These are phyloP conservation scores for Ogataea minuta DNA, from an alignment of 805 yeast genomes.

Conservation along the genomic window DNA sequence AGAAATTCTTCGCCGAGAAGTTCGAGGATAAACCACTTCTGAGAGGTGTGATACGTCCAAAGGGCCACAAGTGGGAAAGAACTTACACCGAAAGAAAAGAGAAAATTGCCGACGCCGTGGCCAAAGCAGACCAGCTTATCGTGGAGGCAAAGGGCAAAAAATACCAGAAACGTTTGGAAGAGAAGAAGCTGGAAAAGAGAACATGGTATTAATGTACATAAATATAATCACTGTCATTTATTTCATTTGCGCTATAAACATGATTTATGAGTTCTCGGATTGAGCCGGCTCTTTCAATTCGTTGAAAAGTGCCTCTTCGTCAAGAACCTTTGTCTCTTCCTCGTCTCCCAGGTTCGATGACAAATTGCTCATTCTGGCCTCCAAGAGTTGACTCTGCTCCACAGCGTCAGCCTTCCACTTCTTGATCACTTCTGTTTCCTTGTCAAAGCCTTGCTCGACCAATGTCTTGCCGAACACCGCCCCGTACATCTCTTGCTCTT, in stretches of 20 bases:
- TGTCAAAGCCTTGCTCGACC: slow-evolving; percentile 63
- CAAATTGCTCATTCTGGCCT: slow-evolving; percentile 41
- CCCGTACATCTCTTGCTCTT: slow-evolving; percentile 86
- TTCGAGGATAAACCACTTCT: slow-evolving; percentile 65
- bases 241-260: slow-evolving; percentile 12
- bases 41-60: slow-evolving; percentile 75
- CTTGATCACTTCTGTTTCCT: slow-evolving; percentile 69
- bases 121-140: slow-evolving; percentile 63
- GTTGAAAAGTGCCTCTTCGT: slow-evolving; percentile 25
- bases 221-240: not conserved
- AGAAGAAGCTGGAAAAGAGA: slow-evolving; percentile 36
- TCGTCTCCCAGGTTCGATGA: slow-evolving; percentile 26
- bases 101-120: slow-evolving; percentile 64
- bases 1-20: slow-evolving; percentile 77
- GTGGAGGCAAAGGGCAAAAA: slow-evolving; percentile 60
- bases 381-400: slow-evolving; percentile 54
- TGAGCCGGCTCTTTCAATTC: slow-evolving; percentile 14
- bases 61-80: slow-evolving; percentile 81
- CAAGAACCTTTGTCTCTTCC: slow-evolving; percentile 16
- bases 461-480: slow-evolving; percentile 63
- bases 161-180: slow-evolving; percentile 43
- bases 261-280: slow-evolving; percentile 1
- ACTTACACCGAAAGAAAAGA: slow-evolving; percentile 55
- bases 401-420: slow-evolving; percentile 73
- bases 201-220: slow-evolving; percentile 36